Evolutionary conservation across 1,284 basidiomycete genomes (phyloP).

Genomic region (Entoloma clypeatum): DNA sequence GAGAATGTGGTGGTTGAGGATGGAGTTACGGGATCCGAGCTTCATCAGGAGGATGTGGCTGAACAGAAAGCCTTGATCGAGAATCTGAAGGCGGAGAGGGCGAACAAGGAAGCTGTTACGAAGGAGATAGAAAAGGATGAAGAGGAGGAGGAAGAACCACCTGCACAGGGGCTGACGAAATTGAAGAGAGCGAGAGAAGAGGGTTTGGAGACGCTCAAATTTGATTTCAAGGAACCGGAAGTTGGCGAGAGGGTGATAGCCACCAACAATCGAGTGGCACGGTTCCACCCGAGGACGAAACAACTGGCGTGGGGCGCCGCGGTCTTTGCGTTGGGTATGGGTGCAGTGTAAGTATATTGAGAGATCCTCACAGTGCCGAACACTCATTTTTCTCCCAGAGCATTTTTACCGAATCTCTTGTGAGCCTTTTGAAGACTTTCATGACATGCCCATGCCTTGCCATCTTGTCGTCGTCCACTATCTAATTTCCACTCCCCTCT

Average conservation of each 20-base stretch:
- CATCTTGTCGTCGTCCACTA: slow-evolving; percentile 17
- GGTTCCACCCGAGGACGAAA: slow-evolving; percentile 58
- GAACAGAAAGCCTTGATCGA: slow-evolving; percentile 72
- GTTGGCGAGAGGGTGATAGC: slow-evolving; percentile 55
- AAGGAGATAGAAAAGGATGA: slow-evolving; percentile 19
- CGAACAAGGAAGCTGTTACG: slow-evolving; percentile 21
- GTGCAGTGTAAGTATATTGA: slow-evolving; percentile 69
- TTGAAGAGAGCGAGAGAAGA: slow-evolving; percentile 48
- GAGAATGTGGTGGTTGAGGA: slow-evolving; percentile 47
- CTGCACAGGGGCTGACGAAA: slow-evolving; percentile 21
- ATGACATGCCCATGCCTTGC: slow-evolving; percentile 8
- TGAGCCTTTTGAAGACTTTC: slow-evolving; percentile 18
- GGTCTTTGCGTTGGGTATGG: slow-evolving; percentile 68
- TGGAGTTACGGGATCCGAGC: slow-evolving; percentile 57
- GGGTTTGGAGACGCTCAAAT: slow-evolving; percentile 34
- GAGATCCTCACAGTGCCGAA: too few species aligned
- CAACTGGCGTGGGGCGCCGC: slow-evolving; percentile 72
- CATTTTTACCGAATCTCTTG: slow-evolving; percentile 48
- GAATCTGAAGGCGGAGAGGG: slow-evolving; percentile 56
- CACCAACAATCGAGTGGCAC: slow-evolving; percentile 56
- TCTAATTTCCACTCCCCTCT: slow-evolving; percentile 17
- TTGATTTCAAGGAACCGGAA: slow-evolving; percentile 65
- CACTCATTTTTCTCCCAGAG: too few species aligned
- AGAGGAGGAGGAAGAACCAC: slow-evolving; percentile 25
- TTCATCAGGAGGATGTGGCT: slow-evolving; percentile 61